A percentile compares a stretch with the other conserved stretches of the same genome.
Conservation (phyloP, 148 eudicot species). For the Silene uniflora region DNA sequence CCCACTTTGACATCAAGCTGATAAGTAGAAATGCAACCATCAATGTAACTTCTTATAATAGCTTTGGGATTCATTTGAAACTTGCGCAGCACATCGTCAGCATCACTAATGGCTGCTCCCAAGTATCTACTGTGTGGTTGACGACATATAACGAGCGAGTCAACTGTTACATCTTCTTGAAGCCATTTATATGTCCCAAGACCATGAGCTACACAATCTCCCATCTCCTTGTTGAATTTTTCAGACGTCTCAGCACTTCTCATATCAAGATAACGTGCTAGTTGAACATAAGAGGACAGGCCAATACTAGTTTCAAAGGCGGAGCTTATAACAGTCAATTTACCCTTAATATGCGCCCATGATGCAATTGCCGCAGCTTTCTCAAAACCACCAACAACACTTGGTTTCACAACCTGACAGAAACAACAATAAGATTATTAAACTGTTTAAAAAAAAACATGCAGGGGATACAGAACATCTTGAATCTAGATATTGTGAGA, state of each 20-base stretch:
- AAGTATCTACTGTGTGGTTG: conserved; percentile 38
- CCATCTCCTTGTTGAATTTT: conserved; percentile 34
- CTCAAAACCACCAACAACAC: conserved; percentile 92
- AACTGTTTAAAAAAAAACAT: too few species aligned
- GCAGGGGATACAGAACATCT: not conserved
- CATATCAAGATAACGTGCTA: conserved; percentile 73
- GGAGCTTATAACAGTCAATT: conserved; percentile 77
- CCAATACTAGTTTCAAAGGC: conserved; percentile 82
- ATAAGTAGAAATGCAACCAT: conserved; percentile 35
- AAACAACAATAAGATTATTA: not conserved
- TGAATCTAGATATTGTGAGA: not conserved
- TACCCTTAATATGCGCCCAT: conserved; percentile 91
- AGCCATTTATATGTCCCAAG: conserved; percentile 98
- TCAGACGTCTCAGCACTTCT: conserved; percentile 44
- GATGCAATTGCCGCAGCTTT: conserved; percentile 75
- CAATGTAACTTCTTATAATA: conserved; percentile 32
- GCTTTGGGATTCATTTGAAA: conserved; percentile 43
- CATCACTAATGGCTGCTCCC: conserved; percentile 61
- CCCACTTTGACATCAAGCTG: conserved; percentile 43
- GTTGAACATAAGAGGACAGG: conserved; percentile 75
- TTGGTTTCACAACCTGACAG: conserved; percentile 89
- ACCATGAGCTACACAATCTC: conserved; percentile 59
- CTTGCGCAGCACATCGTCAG: conserved; percentile 45
- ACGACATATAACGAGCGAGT: conserved; percentile 43
- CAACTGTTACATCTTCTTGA: conserved; percentile 51